phyloP scores from a whole-genome alignment of 179 eudicot species.

The Vitellaria paradoxa region DNA sequence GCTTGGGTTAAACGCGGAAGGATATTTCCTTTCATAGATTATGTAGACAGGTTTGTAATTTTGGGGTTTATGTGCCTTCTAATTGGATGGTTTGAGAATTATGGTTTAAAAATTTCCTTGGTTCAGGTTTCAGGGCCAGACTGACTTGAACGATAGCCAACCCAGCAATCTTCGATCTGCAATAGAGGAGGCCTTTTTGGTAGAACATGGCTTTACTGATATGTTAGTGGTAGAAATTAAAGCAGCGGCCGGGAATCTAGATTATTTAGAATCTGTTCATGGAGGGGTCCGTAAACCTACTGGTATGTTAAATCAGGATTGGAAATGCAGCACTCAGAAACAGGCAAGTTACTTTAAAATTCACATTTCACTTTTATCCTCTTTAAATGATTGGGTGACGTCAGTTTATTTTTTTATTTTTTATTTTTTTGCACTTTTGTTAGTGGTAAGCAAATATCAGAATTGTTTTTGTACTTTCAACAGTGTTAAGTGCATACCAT shows the following conservation, averaged over 20 bases:
- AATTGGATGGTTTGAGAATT: slow-evolving; percentile 3
- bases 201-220: slow-evolving; percentile 82
- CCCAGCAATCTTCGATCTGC: slow-evolving; percentile 71
- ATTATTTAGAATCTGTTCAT: slow-evolving; percentile 40
- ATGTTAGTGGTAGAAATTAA: slow-evolving; percentile 77
- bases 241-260: slow-evolving; percentile 64
- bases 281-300: slow-evolving; percentile 50
- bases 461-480: neutral
- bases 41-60: slow-evolving; percentile 63
- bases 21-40: slow-evolving; percentile 75
- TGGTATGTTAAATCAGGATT: slow-evolving; percentile 51
- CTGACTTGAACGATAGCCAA: slow-evolving; percentile 55
- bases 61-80: neutral
- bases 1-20: slow-evolving; percentile 84
- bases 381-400: neutral
- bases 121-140: slow-evolving; percentile 87
- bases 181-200: slow-evolving; percentile 89
- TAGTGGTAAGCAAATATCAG: neutral
- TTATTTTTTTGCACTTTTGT: too few species aligned
- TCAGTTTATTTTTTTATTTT: too few species aligned
- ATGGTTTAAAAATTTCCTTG: slow-evolving; percentile 15
- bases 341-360: slow-evolving; percentile 43
- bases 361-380: slow-evolving; percentile 7
- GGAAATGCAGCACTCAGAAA: slow-evolving; percentile 32
- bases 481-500: neutral